These are phyloP conservation scores for Fusarium aywerte DNA, from an alignment of 2,329 filamentous ascomycete species.

Conservation along the genomic window DNA sequence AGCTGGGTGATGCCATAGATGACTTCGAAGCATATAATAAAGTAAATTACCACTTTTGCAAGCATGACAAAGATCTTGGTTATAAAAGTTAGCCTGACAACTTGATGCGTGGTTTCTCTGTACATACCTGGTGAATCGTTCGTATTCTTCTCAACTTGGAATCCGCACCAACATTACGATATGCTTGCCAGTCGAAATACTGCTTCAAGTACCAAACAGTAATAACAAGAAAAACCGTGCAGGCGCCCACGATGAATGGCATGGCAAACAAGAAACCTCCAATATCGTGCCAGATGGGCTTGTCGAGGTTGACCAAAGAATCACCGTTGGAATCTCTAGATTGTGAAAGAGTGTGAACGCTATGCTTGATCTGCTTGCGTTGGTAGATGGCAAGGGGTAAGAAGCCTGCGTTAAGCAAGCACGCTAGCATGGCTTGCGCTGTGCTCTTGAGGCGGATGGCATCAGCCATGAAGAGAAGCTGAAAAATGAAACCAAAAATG, in stretches of 20 bases:
- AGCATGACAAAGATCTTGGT: conserved; percentile 13
- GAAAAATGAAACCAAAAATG: conserved; percentile 4
- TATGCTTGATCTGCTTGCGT: neutral
- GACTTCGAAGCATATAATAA: neutral
- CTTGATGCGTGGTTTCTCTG: too few species aligned
- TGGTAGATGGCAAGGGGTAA: conserved; percentile 6
- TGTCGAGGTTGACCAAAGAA: neutral
- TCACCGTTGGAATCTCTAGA: neutral
- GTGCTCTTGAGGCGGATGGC: conserved; percentile 11
- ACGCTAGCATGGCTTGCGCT: conserved; percentile 2
- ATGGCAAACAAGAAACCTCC: neutral
- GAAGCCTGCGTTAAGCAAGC: conserved; percentile 4
- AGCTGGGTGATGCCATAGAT: neutral
- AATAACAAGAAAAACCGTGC: neutral
- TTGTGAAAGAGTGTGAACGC: neutral
- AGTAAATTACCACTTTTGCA: conserved; percentile 7
- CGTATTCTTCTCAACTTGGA: conserved; percentile 11
- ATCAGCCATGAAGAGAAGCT: conserved; percentile 11
- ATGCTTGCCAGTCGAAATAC: conserved; percentile 14
- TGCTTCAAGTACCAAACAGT: conserved; percentile 14
- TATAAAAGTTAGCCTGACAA: accelerated
- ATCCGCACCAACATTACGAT: conserved; percentile 13
- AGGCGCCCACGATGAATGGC: neutral
- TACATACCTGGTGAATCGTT: neutral
- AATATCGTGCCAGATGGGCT: neutral